Conservation (phyloP, 2,329 filamentous ascomycete genomes). For the Ophiostoma sp. region DNA sequence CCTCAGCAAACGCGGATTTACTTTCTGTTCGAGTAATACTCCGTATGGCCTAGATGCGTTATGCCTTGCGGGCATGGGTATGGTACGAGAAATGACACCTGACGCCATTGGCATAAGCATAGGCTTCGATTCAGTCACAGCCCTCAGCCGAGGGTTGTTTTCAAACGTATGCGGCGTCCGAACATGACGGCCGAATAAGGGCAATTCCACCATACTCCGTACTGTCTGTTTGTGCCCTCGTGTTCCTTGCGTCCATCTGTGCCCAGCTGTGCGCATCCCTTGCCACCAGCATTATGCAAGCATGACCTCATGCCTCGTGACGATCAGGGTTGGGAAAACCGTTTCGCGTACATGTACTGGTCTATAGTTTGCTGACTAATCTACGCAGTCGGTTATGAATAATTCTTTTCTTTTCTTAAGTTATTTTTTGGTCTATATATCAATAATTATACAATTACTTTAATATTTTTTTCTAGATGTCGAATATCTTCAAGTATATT, state of each 20-base stretch:
- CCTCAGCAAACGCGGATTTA: background rate
- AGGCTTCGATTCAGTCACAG: background rate
- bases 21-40: background rate
- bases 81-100: background rate
- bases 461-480: too few relatives aligned
- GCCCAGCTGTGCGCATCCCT: background rate
- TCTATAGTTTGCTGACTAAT: too few relatives aligned
- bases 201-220: background rate
- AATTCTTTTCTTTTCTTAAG: too few relatives aligned
- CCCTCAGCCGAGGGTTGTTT: background rate
- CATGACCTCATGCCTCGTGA: conserved; percentile 12
- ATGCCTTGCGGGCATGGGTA: background rate
- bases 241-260: background rate
- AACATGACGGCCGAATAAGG: background rate
- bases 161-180: background rate
- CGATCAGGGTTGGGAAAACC: too few relatives aligned
- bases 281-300: background rate
- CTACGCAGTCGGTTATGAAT: too few relatives aligned
- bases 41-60: background rate
- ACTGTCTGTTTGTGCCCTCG: background rate
- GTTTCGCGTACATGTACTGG: too few relatives aligned
- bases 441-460: too few relatives aligned
- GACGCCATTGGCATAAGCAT: background rate
- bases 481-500: too few relatives aligned
- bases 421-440: too few relatives aligned